Evolutionary conservation across 306 rosid species (phyloP), one percentile per base, ranked within the genome.

Genomic region (Phaseolus lunatus): DNA sequence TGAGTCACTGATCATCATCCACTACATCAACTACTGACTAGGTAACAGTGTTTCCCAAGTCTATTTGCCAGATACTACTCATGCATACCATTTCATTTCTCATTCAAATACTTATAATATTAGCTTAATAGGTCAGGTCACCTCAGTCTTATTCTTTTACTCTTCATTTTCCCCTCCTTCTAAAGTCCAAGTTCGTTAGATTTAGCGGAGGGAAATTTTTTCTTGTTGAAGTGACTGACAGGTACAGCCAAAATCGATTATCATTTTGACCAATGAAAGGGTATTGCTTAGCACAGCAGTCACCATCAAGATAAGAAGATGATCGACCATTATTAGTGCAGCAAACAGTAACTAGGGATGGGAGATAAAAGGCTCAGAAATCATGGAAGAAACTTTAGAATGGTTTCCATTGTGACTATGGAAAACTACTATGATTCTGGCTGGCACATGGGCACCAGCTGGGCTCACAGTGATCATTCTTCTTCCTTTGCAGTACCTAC

Each of bases 261-360:
- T 84, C 87, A 84, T 57, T 82, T 87, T 86, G 89, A 88, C 89
- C 80, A 85, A 85, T 82, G 73, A 84, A 87, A 85, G 80, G 83
- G 75, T 50, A 57, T 68, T 84, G 62, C 78, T 77, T 80, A 71
- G 80, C 79, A 77, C 87, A 52, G 92, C 90, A 81, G 87, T 92
- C 97, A 35, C 89, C 68, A 78, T 90, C 97, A 83, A 67, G 86
- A 84, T 81, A 77, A 79, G 88, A 69, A 85, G 83, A 78, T 81
- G 80, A 88, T 87, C 90, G 78, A 78, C 83, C 85, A 86, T 88
- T 87, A 80, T 71, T 77, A 77, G 57, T 82, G 82, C 80, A 53
- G 57, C 59, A 79, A 89, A 90, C 88, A 87, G 93, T 92, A 50
- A 53, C 77, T 73, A 50, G 19, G 3, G 68, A 56, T 33, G 65